Evolutionary conservation across 495 filamentous ascomycete genomes (phyloP).

Genomic region (Xylaria curta): DNA sequence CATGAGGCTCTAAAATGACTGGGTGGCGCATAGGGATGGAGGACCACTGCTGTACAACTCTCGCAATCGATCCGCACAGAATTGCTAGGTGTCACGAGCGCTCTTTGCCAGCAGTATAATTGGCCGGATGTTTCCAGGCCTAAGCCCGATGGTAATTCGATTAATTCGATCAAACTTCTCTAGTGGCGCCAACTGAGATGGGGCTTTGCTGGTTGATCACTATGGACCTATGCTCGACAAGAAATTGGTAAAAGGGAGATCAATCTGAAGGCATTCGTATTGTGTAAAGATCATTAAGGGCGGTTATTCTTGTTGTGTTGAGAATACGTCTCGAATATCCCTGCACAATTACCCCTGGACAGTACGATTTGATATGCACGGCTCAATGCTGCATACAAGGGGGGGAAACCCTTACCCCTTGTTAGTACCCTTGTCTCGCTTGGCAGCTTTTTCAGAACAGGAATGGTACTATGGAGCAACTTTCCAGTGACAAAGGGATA

Average conservation of each 20-base stretch:
- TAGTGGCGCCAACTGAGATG: neutral
- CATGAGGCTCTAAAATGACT: constrained; percentile 12
- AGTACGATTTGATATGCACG: constrained; percentile 36
- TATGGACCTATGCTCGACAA: constrained; percentile 14
- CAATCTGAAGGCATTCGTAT: constrained; percentile 34
- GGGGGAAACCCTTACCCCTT: constrained; percentile 22
- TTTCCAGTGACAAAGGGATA: neutral
- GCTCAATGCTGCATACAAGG: constrained; percentile 20
- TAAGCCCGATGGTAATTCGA: neutral
- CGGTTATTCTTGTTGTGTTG: constrained; percentile 44
- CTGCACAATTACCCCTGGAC: constrained; percentile 35
- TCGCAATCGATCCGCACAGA: neutral
- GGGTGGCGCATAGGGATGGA: constrained; percentile 13
- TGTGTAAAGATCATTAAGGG: constrained; percentile 41
- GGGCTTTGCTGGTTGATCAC: constrained; percentile 8
- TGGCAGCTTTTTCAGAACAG: constrained; percentile 26
- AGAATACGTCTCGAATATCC: constrained; percentile 54
- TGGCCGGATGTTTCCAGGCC: constrained; percentile 9
- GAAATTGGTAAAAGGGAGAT: constrained; percentile 36
- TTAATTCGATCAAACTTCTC: neutral
- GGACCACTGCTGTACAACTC: constrained; percentile 11
- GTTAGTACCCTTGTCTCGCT: constrained; percentile 28
- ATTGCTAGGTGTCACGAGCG: constrained; percentile 11
- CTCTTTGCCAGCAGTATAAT: constrained; percentile 9
- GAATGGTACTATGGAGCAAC: constrained; percentile 21